Conservation (phyloP, 352 stramenopile genomes). For the Peronospora belbahrii region DNA sequence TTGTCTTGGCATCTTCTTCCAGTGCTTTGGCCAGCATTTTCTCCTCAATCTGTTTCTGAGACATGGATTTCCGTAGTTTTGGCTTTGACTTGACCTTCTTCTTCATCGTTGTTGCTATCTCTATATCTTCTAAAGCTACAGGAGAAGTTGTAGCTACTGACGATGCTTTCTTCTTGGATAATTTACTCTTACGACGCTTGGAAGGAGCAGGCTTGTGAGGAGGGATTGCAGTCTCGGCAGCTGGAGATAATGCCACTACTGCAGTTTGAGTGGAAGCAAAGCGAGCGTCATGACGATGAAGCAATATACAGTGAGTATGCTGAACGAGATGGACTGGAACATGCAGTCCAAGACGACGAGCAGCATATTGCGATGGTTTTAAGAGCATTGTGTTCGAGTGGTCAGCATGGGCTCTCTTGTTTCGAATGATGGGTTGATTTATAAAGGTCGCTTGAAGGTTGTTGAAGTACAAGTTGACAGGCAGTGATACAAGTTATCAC, state of each 20-base stretch:
- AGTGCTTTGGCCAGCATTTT: slow-evolving; percentile 25
- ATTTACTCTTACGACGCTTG: slow-evolving; percentile 28
- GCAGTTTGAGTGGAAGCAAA: slow-evolving; percentile 6
- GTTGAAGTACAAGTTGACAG: not conserved
- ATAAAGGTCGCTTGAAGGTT: slow-evolving; percentile 1
- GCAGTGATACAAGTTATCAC: not conserved
- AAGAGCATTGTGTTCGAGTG: slow-evolving; percentile 22
- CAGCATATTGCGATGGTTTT: slow-evolving; percentile 5
- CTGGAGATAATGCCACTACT: not conserved
- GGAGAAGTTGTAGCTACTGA: not conserved
- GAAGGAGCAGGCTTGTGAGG: slow-evolving; percentile 18
- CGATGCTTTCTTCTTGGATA: slow-evolving; percentile 22
- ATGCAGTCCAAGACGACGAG: slow-evolving; percentile 13
- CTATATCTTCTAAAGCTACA: slow-evolving; percentile 2
- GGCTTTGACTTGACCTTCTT: slow-evolving; percentile 3
- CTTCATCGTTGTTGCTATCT: slow-evolving; percentile 4
- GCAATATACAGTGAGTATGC: not conserved
- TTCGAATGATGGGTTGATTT: not conserved
- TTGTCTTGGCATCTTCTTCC: slow-evolving; percentile 7
- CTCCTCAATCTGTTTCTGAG: slow-evolving; percentile 31
- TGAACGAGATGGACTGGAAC: not conserved
- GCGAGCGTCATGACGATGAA: slow-evolving; percentile 1
- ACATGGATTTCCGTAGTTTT: slow-evolving; percentile 18
- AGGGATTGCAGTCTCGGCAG: not conserved
- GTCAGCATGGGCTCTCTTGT: slow-evolving; percentile 5